Conservation (phyloP, 305 asterid genomes). For the Plantago lanceolata region DNA sequence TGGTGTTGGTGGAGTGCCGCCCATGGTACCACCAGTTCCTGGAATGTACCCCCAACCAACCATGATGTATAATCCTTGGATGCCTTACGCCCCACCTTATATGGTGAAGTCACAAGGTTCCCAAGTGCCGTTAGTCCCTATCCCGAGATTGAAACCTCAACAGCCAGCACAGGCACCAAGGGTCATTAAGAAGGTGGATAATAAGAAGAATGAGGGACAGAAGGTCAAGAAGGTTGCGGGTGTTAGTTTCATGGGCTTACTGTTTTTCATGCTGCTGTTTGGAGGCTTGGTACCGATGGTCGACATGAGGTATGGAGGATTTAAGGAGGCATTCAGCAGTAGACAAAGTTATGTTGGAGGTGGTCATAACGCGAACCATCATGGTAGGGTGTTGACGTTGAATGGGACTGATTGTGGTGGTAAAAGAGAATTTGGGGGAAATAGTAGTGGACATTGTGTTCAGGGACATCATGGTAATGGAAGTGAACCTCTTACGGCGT, state of each 20-base stretch:
- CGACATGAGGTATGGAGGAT: constrained; percentile 58
- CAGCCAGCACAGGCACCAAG: constrained; percentile 35
- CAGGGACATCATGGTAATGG: constrained; percentile 38
- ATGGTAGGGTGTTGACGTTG: constrained; percentile 53
- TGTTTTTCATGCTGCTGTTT: constrained; percentile 60
- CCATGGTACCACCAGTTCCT: constrained; percentile 42
- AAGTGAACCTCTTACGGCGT: constrained; percentile 68
- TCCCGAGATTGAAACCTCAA: constrained; percentile 65
- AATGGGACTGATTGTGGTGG: constrained; percentile 39
- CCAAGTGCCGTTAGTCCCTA: constrained; percentile 82
- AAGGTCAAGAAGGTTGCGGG: constrained; percentile 83
- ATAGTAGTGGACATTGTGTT: constrained; percentile 23
- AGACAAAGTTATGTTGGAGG: constrained; percentile 29
- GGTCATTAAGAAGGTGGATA: constrained; percentile 46
- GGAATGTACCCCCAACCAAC: constrained; percentile 53
- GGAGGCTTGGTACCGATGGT: constrained; percentile 73
- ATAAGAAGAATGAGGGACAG: constrained; percentile 50
- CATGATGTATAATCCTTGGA: constrained; percentile 80
- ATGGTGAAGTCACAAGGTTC: constrained; percentile 76
- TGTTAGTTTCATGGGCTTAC: constrained; percentile 71
- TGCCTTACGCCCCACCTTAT: constrained; percentile 63
- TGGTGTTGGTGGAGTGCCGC: constrained; percentile 36
- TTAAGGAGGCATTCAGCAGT: constrained; percentile 41
- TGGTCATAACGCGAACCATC: constrained; percentile 41
- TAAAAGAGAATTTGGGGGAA: constrained; percentile 27